Base-by-base conservation (phyloP, 495 filamentous ascomycete species). In the Hypoxylon intermedium region DNA sequence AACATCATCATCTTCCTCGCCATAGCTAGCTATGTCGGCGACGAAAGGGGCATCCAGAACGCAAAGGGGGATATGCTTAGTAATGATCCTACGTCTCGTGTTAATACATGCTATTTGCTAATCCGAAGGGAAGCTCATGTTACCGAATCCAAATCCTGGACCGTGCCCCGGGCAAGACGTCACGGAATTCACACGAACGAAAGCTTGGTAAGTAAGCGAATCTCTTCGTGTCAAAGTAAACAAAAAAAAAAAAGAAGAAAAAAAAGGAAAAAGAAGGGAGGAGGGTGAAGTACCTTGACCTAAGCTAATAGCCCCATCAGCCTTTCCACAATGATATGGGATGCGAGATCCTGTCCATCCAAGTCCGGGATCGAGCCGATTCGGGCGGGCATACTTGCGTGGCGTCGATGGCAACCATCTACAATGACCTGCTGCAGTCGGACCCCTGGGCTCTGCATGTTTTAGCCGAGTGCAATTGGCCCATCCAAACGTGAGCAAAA, bases 1-100 rank as follows among this genome's bases (percentile, higher is more conserved):
- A 80, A 81, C 41, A 62, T 76, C 12, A 67, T 75, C 5, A 57
- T 84, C 11, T 83, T 81, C 56, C 68, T 83, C 15, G 83, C 76
- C 3, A 60, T 84, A 24, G 72, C 79, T 2, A 79, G 75, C 58
- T 78, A 85, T 47, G 72, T 85, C 16, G 82, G 74, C 9, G 74
- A 77, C 23, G 56, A 74, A 19, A 68, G 83, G 46, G 83, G 83
- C 1, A 19, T 79, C 3, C 82, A 85, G 46, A 78, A 77, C 53
- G 61, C 67, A 5, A 69, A 73, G 44, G 80, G 81, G 5, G 71
- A 72, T 13, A 76, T 81, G 68, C 20, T 83, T 16, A 73, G 81
- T 82, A 67, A 50, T 76, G 51, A 38, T 40, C 38, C 23, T 30
- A 21, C 31, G 31, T 13, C 5, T 34, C 30, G 16, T 28, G 5